Evolutionary conservation across 495 filamentous ascomycete genomes (phyloP).

Genomic region (Hypoxylon lienhwacheense): DNA sequence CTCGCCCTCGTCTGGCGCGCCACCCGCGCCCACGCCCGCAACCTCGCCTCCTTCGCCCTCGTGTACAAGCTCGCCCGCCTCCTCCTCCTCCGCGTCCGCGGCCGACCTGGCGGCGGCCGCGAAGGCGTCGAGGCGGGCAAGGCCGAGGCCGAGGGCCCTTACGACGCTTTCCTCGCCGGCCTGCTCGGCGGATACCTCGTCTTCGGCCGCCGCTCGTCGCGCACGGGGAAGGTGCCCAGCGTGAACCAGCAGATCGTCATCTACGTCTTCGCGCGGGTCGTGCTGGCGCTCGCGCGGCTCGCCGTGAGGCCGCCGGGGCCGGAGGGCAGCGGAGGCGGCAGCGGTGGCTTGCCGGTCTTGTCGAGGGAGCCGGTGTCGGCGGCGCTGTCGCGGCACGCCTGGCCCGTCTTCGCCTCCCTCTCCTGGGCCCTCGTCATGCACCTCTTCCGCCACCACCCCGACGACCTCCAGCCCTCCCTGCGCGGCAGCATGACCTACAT

Average conservation of each 20-base stretch:
- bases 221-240: constrained; percentile 65
- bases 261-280: constrained; percentile 93
- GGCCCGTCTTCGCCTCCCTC: constrained; percentile 85
- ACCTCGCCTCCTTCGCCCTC: constrained; percentile 85
- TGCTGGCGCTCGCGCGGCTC: constrained; percentile 80
- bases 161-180: constrained; percentile 87
- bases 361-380: constrained; percentile 45
- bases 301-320: constrained; percentile 77
- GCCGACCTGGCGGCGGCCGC: too few relatives aligned
- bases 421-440: constrained; percentile 96
- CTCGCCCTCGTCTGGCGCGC: constrained; percentile 74
- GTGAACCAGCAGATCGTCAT: constrained; percentile 98
- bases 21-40: constrained; percentile 86
- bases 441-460: constrained; percentile 87
- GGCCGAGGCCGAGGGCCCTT: constrained; percentile 62
- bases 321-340: constrained; percentile 33
- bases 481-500: constrained; percentile 98
- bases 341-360: constrained; percentile 49
- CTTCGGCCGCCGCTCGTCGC: constrained; percentile 68
- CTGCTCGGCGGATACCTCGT: constrained; percentile 88
- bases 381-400: constrained; percentile 67
- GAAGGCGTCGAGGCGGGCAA: constrained; percentile 62
- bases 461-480: constrained; percentile 84
- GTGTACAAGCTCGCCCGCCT: constrained; percentile 85
- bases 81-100: too few relatives aligned